phyloP scores from a whole-genome alignment of 345 rosid species.

The Alliaria petiolata region DNA sequence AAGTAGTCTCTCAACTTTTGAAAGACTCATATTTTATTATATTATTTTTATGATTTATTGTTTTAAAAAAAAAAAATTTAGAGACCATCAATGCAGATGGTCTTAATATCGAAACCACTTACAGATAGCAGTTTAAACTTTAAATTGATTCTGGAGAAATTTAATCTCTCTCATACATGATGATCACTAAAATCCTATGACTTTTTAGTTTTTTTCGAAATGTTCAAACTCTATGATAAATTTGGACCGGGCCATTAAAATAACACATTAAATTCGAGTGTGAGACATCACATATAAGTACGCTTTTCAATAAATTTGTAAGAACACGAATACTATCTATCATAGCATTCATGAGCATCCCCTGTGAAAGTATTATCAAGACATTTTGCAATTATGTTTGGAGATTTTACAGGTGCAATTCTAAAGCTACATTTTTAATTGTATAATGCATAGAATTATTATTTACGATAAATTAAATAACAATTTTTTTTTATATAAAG shows the following conservation, averaged over 20 bases:
- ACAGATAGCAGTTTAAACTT: background rate
- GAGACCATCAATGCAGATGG: too few relatives aligned
- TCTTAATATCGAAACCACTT: too few relatives aligned
- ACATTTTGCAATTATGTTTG: background rate
- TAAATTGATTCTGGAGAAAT: background rate
- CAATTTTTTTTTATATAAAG: too few relatives aligned
- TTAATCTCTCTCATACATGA: background rate
- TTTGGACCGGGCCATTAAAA: background rate
- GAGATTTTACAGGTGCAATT: too few relatives aligned
- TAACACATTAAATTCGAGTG: conserved; percentile 15
- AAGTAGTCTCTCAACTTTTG: background rate
- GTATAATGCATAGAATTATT: too few relatives aligned
- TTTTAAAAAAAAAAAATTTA: too few relatives aligned
- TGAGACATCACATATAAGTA: conserved; percentile 8
- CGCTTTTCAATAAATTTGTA: conserved; percentile 15
- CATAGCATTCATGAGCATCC: background rate
- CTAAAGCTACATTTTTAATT: too few relatives aligned
- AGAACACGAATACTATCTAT: background rate
- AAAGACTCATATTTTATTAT: too few relatives aligned
- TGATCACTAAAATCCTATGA: background rate
- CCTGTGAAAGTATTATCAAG: background rate
- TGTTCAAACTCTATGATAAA: background rate
- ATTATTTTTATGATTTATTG: too few relatives aligned
- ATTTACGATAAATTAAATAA: too few relatives aligned
- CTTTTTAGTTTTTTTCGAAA: background rate